These are phyloP conservation scores for Linderniella brevidens DNA, from an alignment of 257 asterid species.

Conservation along the genomic window DNA sequence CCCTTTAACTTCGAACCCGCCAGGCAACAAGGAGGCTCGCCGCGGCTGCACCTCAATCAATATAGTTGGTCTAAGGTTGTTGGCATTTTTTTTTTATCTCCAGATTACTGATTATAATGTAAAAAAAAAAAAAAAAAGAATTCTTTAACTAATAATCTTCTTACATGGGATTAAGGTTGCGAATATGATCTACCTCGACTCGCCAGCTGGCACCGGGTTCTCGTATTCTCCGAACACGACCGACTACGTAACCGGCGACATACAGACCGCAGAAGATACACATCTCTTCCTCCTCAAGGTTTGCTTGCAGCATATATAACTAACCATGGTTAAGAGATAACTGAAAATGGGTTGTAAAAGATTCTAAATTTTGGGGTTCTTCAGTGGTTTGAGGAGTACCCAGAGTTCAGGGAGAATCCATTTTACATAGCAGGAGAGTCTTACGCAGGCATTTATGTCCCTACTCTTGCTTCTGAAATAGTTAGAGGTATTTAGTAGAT, in stretches of 20 bases:
- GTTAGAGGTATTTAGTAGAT: conserved; percentile 43
- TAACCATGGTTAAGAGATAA: not conserved
- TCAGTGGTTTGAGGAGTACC: conserved; percentile 90
- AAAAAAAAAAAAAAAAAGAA: no score
- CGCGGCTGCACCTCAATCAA: conserved; percentile 69
- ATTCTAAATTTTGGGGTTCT: conserved; percentile 6
- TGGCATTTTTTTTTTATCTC: not conserved
- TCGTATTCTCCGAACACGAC: conserved; percentile 54
- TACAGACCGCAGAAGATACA: conserved; percentile 65
- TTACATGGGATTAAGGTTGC: conserved; percentile 30
- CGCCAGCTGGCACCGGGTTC: conserved; percentile 89
- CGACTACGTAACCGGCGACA: conserved; percentile 70
- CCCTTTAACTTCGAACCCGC: conserved; percentile 80
- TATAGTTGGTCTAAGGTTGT: conserved; percentile 92
- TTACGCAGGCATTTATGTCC: conserved; percentile 88
- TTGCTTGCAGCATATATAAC: not conserved
- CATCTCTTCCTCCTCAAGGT: conserved; percentile 86
- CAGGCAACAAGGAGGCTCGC: conserved; percentile 35
- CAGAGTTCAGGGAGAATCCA: conserved; percentile 63
- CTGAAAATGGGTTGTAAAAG: not conserved
- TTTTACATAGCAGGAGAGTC: conserved; percentile 85
- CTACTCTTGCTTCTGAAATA: conserved; percentile 76
- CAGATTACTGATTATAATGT: no score
- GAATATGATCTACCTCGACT: conserved; percentile 61
- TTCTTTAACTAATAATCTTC: no score